phyloP scores from a whole-genome alignment of 306 rosid species.

The cucumber (Cucumis sativus) region Cucumber_9930_V3 NC_026657.2:6806001-6806500 shows the following conservation, averaged over 20 bases:
- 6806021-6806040: no score
- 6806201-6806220: not conserved
- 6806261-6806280: not conserved
- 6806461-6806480: not conserved
- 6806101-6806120: no score
- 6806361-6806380: not conserved
- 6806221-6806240: not conserved
- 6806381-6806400: not conserved
- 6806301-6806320: not conserved
- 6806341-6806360: not conserved
- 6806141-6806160: not conserved
- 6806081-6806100: no score
- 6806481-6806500: not conserved
- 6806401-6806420: not conserved
- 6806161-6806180: not conserved
- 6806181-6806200: not conserved
- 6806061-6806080: no score
- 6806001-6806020: no score
- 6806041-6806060: no score
- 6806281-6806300: not conserved
- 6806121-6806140: no score
- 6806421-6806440: not conserved
- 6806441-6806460: not conserved
- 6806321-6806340: not conserved
- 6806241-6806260: not conserved